Evolutionary conservation across 1,139 yeast genomes (phyloP), one percentile per base, ranked within the genome.

Genomic region (Yamadazyma diddensiae): DNA sequence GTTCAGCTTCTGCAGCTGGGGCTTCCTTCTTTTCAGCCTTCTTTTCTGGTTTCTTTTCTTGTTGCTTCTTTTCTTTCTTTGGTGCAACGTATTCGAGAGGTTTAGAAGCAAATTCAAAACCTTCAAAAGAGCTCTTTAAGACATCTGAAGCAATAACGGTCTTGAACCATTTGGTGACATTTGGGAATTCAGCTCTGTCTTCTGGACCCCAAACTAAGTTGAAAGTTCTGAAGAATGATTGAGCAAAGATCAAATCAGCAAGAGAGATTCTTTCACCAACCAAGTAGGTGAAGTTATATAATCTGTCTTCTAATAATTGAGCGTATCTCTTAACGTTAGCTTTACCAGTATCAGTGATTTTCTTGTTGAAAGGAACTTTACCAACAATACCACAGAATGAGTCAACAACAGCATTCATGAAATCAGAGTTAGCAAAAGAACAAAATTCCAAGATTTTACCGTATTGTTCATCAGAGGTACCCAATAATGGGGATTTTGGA

Each of bases 231-330:
- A 63, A 53, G 50, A 78, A 65, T 46, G 70, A 55, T 41, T 79
- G 54, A 48, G 83, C 90, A 49, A 72, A 65, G 53, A 75, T 73
- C 51, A 86, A 59, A 67, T 92, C 98, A 55, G 97, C 97, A 45
- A 82, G 59, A 36, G 97, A 70, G 53, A 85, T 55, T 70, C 92
- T 77, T 72, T 90, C 97, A 58, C 95, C 94, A 53, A 82, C 97
- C 59, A 92, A 78, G 73, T 75, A 92, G 44, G 97, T 87, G 79
- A 73, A 76, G 55, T 79, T 74, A 45, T 69, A 58, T 55, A 92
- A 76, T 72, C 88, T 78, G 30, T 63, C 56, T 67, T 84, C 94
- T 45, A 70, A 62, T 38, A 79, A 49, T 36, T 59, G 54, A 42
- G 69, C 62, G 42, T 70, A 53, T 30, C 49, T 49, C 34, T 68